Evolutionary conservation across 345 rosid genomes (phyloP).

Genomic region (Lepidium aucheri): DNA sequence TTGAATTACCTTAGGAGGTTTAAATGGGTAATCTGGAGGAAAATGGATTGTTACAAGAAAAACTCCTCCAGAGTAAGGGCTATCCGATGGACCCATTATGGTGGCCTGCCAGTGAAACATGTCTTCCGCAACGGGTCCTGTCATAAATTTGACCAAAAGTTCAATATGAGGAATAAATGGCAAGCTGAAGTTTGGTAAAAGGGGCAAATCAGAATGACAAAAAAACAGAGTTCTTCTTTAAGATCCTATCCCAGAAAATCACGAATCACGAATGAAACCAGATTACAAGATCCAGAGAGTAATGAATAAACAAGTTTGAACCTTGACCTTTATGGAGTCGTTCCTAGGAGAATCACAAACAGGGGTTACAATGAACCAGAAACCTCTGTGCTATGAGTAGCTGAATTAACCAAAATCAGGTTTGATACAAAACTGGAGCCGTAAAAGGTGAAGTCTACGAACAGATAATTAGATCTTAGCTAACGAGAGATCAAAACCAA

Average conservation of each 20-base stretch:
- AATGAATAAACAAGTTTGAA: slow-evolving; percentile 1
- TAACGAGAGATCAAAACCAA: neutral
- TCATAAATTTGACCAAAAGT: neutral
- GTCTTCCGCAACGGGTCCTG: slow-evolving; percentile 84
- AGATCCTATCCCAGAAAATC: neutral
- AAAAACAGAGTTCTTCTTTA: neutral
- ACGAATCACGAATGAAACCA: neutral
- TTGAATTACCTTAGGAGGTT: slow-evolving; percentile 58
- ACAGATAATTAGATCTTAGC: slow-evolving; percentile 4
- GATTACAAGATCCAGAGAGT: neutral
- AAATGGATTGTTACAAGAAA: slow-evolving; percentile 71
- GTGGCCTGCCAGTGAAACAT: slow-evolving; percentile 92
- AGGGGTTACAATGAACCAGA: neutral
- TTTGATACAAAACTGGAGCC: neutral
- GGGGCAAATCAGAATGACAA: neutral
- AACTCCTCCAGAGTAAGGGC: slow-evolving; percentile 74
- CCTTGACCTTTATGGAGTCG: neutral
- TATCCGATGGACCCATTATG: slow-evolving; percentile 79
- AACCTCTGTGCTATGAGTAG: neutral
- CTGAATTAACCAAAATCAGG: neutral
- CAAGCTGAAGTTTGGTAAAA: neutral
- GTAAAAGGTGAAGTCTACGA: neutral
- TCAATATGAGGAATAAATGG: neutral
- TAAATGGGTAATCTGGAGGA: slow-evolving; percentile 80
- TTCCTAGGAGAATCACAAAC: neutral